phyloP scores from a whole-genome alignment of 2,329 filamentous ascomycete species.

The Colletotrichum karsti region DNA sequence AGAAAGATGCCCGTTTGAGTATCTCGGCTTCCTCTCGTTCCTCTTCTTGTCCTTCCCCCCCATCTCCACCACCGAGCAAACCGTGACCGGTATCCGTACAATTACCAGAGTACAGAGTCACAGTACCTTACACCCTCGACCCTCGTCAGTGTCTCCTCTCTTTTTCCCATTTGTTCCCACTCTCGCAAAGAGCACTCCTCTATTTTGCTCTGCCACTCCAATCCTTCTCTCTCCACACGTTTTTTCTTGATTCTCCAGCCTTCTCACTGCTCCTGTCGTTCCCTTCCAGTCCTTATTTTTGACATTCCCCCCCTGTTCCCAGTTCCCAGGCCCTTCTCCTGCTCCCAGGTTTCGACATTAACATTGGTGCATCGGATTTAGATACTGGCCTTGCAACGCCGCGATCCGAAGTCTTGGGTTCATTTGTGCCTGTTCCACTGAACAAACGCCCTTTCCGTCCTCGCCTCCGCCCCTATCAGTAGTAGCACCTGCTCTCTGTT shows the following conservation, averaged over 20 bases:
- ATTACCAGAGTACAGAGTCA: no score
- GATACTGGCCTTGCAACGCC: constrained; percentile 8
- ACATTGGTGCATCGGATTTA: constrained; percentile 20
- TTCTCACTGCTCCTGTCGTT: neutral
- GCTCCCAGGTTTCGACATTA: neutral
- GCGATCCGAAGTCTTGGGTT: constrained; percentile 19
- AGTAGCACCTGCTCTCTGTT: neutral
- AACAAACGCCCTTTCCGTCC: constrained; percentile 3
- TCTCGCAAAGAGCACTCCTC: neutral
- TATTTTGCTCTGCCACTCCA: neutral
- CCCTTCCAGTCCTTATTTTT: constrained; percentile 8
- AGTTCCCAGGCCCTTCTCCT: constrained; percentile 4
- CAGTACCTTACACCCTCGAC: no score
- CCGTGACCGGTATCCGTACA: neutral
- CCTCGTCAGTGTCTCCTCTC: neutral
- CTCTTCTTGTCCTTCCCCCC: constrained; percentile 10
- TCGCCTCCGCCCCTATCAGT: neutral
- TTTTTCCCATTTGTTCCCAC: constrained; percentile 16
- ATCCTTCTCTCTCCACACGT: constrained; percentile 9
- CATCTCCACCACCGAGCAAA: neutral
- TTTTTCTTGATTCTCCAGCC: neutral
- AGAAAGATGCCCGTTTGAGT: constrained; percentile 29
- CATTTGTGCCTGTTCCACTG: constrained; percentile 16
- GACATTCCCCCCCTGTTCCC: neutral
- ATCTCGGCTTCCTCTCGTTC: constrained; percentile 26